Percentiles rank a stretch among this genome's conserved stretches.
phyloP scores from a whole-genome alignment of 805 yeast genomes.

The Yamadazyma kitorensis region DNA sequence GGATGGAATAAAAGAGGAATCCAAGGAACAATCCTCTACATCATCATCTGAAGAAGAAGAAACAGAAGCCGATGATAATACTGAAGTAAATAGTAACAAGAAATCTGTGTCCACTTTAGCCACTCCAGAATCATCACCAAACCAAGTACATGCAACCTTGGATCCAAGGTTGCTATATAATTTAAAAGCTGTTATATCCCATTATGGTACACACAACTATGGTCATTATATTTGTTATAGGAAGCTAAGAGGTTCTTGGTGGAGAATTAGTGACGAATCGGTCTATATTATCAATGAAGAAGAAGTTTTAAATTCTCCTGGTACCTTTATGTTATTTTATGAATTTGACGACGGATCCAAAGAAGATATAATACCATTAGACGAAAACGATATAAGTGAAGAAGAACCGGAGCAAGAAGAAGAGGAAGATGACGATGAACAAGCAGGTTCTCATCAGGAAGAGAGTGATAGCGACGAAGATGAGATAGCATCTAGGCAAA shows the following conservation, averaged over 20 bases:
- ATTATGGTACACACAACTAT: slow-evolving; percentile 93
- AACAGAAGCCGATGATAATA: slow-evolving; percentile 1
- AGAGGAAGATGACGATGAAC: slow-evolving; percentile 1
- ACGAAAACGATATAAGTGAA: slow-evolving; percentile 15
- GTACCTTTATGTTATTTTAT: slow-evolving; percentile 91
- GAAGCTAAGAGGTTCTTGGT: slow-evolving; percentile 82
- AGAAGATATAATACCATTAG: slow-evolving; percentile 17
- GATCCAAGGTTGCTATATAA: slow-evolving; percentile 56
- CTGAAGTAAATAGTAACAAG: slow-evolving; percentile 7
- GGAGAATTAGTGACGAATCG: slow-evolving; percentile 91
- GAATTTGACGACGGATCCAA: slow-evolving; percentile 44
- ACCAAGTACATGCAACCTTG: background rate
- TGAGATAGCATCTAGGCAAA: background rate
- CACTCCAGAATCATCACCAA: slow-evolving; percentile 11
- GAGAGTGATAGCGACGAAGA: slow-evolving; percentile 2
- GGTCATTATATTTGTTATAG: slow-evolving; percentile 96
- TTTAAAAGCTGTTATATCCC: slow-evolving; percentile 83
- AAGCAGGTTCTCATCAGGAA: no score
- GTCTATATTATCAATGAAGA: slow-evolving; percentile 76
- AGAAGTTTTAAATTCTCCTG: slow-evolving; percentile 79
- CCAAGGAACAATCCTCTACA: slow-evolving; percentile 11
- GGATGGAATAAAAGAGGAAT: background rate
- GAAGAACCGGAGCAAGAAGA: slow-evolving; percentile 17
- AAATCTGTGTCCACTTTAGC: slow-evolving; percentile 8
- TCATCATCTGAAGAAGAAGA: slow-evolving; percentile 10